Conservation (phyloP, 768 basidiomycete species). For the Boletus edulis region DNA sequence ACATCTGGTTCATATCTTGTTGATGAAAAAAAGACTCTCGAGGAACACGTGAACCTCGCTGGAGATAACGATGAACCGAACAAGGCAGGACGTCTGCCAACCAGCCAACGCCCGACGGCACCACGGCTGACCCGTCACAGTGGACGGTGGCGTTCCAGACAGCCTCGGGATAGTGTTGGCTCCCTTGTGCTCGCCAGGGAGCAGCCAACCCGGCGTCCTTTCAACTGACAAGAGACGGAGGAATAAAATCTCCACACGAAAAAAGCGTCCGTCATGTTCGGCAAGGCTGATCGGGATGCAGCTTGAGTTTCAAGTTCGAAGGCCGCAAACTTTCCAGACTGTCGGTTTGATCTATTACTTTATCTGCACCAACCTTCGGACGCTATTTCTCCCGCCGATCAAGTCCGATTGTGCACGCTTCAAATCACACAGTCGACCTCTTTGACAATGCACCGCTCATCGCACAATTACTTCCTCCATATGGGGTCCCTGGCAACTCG, state of each 20-base stretch:
- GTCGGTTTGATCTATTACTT: slow-evolving; percentile 32
- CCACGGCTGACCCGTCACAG: no score
- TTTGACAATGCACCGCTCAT: neutral
- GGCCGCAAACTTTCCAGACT: slow-evolving; percentile 27
- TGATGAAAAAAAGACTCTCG: slow-evolving; percentile 1
- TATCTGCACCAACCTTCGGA: slow-evolving; percentile 24
- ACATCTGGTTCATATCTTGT: slow-evolving; percentile 1
- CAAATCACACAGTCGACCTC: slow-evolving; percentile 18
- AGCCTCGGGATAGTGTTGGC: neutral
- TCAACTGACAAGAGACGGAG: slow-evolving; percentile 23
- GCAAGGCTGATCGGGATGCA: slow-evolving; percentile 27
- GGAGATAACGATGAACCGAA: slow-evolving; percentile 16
- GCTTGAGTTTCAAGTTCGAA: slow-evolving; percentile 34
- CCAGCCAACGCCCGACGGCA: neutral
- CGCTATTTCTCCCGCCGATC: slow-evolving; percentile 33
- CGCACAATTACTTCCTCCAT: slow-evolving; percentile 11
- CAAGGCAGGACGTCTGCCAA: slow-evolving; percentile 5
- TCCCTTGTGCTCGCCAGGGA: slow-evolving; percentile 2
- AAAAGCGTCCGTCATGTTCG: slow-evolving; percentile 30
- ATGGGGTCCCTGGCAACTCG: slow-evolving; percentile 11
- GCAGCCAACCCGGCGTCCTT: slow-evolving; percentile 9
- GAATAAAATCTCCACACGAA: slow-evolving; percentile 19
- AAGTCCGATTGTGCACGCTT: slow-evolving; percentile 29
- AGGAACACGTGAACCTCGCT: slow-evolving; percentile 5
- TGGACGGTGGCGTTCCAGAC: slow-evolving; percentile 1